phyloP scores from a whole-genome alignment of 2,329 filamentous ascomycete species.

The Dactylonectria estremocensis region DNA sequence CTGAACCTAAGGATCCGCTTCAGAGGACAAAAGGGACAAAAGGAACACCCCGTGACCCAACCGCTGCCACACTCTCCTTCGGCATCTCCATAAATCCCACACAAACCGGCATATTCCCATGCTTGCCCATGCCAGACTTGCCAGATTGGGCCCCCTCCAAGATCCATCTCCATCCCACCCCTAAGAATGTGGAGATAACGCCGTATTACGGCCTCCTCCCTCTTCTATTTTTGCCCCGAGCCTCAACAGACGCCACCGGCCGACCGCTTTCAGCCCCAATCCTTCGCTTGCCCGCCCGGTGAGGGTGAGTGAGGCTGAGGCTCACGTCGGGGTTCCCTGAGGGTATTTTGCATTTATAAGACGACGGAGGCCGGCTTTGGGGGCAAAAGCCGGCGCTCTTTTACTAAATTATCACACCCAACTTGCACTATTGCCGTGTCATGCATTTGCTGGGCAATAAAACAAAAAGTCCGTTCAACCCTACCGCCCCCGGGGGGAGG shows the following conservation, averaged over 20 bases:
- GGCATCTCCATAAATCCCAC: slow-evolving; percentile 11
- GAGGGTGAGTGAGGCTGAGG: neutral
- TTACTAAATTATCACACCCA: slow-evolving; percentile 16
- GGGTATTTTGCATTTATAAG: neutral
- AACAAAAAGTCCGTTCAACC: slow-evolving; percentile 19
- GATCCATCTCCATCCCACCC: neutral
- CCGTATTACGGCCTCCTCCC: slow-evolving; percentile 15
- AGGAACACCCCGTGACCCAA: slow-evolving; percentile 4
- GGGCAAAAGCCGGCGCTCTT: slow-evolving; percentile 18
- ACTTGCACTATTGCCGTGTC: slow-evolving; percentile 1
- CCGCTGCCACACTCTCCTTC: slow-evolving; percentile 6
- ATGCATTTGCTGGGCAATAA: slow-evolving; percentile 29
- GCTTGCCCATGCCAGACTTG: neutral
- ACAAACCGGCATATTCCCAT: slow-evolving; percentile 13
- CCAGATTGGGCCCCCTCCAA: slow-evolving; percentile 9
- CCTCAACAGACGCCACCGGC: neutral
- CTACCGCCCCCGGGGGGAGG: slow-evolving; percentile 25
- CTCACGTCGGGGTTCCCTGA: neutral
- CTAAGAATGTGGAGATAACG: slow-evolving; percentile 23
- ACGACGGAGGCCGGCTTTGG: neutral
- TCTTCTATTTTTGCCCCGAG: slow-evolving; percentile 10
- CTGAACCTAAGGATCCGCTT: slow-evolving; percentile 22
- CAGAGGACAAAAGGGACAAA: neutral
- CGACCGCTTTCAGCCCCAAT: slow-evolving; percentile 9
- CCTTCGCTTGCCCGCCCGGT: slow-evolving; percentile 7